Conservation (phyloP, 2,329 filamentous ascomycete genomes). For the Gnomoniopsis sp. region DNA sequence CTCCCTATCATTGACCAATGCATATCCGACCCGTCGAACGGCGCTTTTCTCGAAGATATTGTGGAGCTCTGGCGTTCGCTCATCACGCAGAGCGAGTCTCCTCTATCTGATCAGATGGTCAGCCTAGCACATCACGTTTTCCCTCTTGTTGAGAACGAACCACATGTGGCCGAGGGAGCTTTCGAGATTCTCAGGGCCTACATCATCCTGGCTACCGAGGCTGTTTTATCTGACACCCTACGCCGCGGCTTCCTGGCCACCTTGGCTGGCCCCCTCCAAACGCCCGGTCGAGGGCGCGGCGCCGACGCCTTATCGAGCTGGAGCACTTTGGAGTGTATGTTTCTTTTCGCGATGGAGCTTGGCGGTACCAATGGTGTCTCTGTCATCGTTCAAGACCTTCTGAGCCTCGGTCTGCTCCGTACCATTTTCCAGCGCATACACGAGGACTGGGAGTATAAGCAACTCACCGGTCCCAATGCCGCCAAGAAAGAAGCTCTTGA, state of each 20-base stretch:
- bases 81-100: slow-evolving; percentile 60
- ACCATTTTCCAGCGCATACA: slow-evolving; percentile 65
- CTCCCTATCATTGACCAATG: slow-evolving; percentile 65
- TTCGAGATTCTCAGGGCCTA: slow-evolving; percentile 68
- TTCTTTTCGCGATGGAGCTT: slow-evolving; percentile 59
- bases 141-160: slow-evolving; percentile 63
- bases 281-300: slow-evolving; percentile 3
- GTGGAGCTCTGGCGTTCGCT: slow-evolving; percentile 85
- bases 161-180: slow-evolving; percentile 58
- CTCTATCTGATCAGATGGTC: slow-evolving; percentile 60
- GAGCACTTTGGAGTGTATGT: slow-evolving; percentile 61
- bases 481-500: slow-evolving; percentile 61
- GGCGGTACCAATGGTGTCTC: slow-evolving; percentile 60
- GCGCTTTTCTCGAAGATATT: slow-evolving; percentile 88
- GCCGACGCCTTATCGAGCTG: slow-evolving; percentile 38
- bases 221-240: slow-evolving; percentile 56
- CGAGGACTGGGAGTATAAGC: slow-evolving; percentile 68
- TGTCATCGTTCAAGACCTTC: slow-evolving; percentile 62
- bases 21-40: slow-evolving; percentile 35
- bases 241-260: slow-evolving; percentile 48
- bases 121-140: slow-evolving; percentile 61
- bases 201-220: slow-evolving; percentile 65
- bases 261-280: slow-evolving; percentile 31
- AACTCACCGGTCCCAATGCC: slow-evolving; percentile 77
- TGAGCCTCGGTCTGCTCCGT: slow-evolving; percentile 59